Conservation (phyloP, 257 asterid genomes). For the Ligustrum vulgare region DNA sequence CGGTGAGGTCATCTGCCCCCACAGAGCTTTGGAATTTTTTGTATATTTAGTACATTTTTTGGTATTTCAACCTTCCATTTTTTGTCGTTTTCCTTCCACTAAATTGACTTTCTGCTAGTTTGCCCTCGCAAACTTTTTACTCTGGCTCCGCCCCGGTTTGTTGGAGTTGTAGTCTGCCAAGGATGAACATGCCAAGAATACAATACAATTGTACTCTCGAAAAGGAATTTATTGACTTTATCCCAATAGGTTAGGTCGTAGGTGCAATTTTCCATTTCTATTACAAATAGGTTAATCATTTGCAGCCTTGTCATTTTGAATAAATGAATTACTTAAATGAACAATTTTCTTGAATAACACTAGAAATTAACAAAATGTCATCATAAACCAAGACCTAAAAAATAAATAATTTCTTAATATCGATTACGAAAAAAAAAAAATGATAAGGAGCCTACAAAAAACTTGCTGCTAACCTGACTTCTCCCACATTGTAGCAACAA, state of each 20-base stretch:
- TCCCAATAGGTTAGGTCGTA: too few relatives aligned
- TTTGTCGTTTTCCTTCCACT: too few relatives aligned
- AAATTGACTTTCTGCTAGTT: too few relatives aligned
- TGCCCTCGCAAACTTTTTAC: too few relatives aligned
- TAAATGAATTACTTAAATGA: too few relatives aligned
- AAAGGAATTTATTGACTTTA: background rate
- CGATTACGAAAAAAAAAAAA: background rate
- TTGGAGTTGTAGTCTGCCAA: background rate
- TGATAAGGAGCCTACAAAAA: background rate
- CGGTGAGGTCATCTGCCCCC: too few relatives aligned
- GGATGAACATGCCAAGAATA: background rate
- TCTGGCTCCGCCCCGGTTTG: background rate
- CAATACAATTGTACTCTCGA: background rate
- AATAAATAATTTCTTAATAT: background rate
- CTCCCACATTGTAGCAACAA: constrained; percentile 34
- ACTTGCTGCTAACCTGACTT: background rate
- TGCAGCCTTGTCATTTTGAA: too few relatives aligned
- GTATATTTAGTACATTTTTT: too few relatives aligned
- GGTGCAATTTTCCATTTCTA: too few relatives aligned
- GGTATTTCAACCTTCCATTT: too few relatives aligned
- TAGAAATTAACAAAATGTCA: background rate
- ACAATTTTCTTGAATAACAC: background rate
- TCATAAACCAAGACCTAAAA: background rate
- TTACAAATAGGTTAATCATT: too few relatives aligned
- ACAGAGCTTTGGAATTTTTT: too few relatives aligned